These are phyloP conservation scores for Penicillium brasilianum DNA, from an alignment of 2,329 filamentous ascomycete genomes.

Conservation along the genomic window DNA sequence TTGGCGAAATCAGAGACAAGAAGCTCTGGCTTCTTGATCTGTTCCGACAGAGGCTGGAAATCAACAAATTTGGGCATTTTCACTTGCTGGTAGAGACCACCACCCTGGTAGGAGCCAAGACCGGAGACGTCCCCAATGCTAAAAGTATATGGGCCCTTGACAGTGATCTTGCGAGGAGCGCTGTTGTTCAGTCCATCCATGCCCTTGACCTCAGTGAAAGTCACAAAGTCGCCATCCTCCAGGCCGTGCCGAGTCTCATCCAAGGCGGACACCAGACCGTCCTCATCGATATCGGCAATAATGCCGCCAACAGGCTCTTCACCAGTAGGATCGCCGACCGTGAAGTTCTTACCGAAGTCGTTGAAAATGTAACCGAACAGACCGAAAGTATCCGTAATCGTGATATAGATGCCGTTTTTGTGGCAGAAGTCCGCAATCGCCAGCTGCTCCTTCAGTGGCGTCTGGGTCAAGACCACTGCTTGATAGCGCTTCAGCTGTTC, in stretches of 20 bases:
- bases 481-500: constrained; percentile 88
- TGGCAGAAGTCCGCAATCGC: constrained; percentile 92
- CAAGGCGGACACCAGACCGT: constrained; percentile 87
- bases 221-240: constrained; percentile 95
- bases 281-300: constrained; percentile 84
- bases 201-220: constrained; percentile 89
- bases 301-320: constrained; percentile 89
- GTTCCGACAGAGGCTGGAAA: constrained; percentile 79
- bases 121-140: constrained; percentile 91
- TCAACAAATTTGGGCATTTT: constrained; percentile 96
- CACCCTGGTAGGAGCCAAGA: constrained; percentile 83
- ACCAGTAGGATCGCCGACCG: constrained; percentile 84
- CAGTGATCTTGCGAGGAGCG: constrained; percentile 86
- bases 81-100: constrained; percentile 91
- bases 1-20: constrained; percentile 96
- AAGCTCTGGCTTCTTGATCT: constrained; percentile 86
- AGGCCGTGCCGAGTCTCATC: constrained; percentile 95
- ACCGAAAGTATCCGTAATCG: constrained; percentile 87
- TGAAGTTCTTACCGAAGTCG: constrained; percentile 95
- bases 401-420: constrained; percentile 86
- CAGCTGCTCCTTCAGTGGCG: constrained; percentile 78
- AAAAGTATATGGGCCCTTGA: constrained; percentile 97
- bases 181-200: constrained; percentile 86
- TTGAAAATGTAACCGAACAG: constrained; percentile 96
- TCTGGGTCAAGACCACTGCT: constrained; percentile 87